Evolutionary conservation across 75 land plant species (phyloP), one percentile per base, ranked within the genome.

Genomic region (Chamaecyparis obtusa): DNA sequence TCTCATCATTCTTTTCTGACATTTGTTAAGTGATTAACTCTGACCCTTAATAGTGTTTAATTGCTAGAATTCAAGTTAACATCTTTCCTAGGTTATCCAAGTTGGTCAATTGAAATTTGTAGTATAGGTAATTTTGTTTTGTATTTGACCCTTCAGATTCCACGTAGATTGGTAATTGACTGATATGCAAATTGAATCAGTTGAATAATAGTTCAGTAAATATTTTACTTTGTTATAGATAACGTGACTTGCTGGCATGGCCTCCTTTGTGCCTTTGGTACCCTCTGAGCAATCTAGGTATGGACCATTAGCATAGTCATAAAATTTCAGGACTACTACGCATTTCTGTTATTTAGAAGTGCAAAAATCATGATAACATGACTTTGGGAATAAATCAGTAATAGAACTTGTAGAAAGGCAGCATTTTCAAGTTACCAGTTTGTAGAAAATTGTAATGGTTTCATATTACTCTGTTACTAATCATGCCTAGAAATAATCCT

Each of bases 291-390:
- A n/a, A 69, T 69, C 10, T 27, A 69, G 32, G 24, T 5, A 4
- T n/a, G 74, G 74, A n/a, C 32, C 32, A 69, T 56, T 69, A 69
- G 24, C 74, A 49, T 49, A 30, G 74, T 30, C 33, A 69, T 69
- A 69, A 69, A 69, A 69, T 30, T 27, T n/a, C 74, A 24, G 74
- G 74, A 24, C 27, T 69, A 24, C 74, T 69, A n/a, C n/a, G 74
- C 27, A 69, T 69, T 69, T 69, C 9, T 27, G 32, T 72, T 72
- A 9, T 10, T 11, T 30, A n/a, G 32, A 88, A 89, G 71, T 89
- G 3, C 11, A 72, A 72, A 72, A 21, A 72, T 32, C 10, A 9
- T 72, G 11, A 2, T 32, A 72, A 33, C 32, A 72, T 72, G 13
- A 30, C 32, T 72, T 32, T 32, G 1, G 11, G n/a, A 21, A 49